Percentiles rank a stretch among this genome's conserved stretches.
phyloP scores from a whole-genome alignment of 768 basidiomycete genomes.

The Boletus bicolor region DNA sequence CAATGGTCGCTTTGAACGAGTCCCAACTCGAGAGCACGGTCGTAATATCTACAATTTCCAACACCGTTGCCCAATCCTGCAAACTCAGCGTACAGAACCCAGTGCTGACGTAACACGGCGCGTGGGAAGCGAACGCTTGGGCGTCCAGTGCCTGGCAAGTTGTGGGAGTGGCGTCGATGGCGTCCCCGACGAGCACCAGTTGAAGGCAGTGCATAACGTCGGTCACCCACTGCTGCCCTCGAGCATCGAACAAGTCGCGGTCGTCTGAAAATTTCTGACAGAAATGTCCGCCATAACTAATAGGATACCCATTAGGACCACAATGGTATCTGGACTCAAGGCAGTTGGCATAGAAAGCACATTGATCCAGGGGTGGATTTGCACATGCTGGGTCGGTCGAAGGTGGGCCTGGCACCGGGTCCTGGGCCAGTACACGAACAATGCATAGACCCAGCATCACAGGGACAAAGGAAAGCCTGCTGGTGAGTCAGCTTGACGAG shows the following conservation, averaged over 20 bases:
- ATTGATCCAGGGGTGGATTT: conserved; percentile 37
- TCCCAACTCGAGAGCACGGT: conserved; percentile 19
- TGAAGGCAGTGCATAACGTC: conserved; percentile 48
- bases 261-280: conserved; percentile 39
- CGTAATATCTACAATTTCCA: conserved; percentile 29
- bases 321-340: conserved; percentile 46
- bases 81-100: conserved; percentile 41
- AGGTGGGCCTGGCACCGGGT: conserved; percentile 6
- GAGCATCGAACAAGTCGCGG: conserved; percentile 27
- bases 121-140: conserved; percentile 41
- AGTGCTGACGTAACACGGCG: conserved; percentile 38
- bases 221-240: conserved; percentile 43
- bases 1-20: conserved; percentile 9
- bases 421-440: not conserved
- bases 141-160: conserved; percentile 35
- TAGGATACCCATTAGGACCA: conserved; percentile 41
- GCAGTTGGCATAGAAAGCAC: conserved; percentile 44
- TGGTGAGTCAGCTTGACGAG: not conserved
- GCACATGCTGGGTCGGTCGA: conserved; percentile 18
- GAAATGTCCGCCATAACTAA: conserved; percentile 39
- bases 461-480: not conserved
- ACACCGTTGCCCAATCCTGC: conserved; percentile 36
- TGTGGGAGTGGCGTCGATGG: conserved; percentile 19
- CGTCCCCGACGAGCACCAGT: conserved; percentile 37
- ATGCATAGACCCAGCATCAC: not conserved